These are phyloP conservation scores for Blastobotrys buckinghamii DNA, from an alignment of 1,139 yeast species.

Conservation along the genomic window DNA sequence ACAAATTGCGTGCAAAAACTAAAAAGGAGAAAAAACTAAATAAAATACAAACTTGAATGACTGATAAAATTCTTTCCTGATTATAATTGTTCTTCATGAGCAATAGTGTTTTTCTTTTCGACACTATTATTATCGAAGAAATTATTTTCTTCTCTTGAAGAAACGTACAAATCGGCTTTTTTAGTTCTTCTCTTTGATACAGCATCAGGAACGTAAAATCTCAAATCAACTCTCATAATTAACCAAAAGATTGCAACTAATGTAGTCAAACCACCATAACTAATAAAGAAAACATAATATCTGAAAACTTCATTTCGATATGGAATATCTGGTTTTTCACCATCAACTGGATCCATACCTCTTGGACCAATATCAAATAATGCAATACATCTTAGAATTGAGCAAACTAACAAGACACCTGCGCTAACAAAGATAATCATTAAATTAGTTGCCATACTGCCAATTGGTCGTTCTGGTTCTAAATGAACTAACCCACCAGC, in stretches of 20 bases:
- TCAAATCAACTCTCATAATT: slow-evolving; percentile 60
- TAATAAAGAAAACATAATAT: slow-evolving; percentile 56
- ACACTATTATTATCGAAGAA: neutral
- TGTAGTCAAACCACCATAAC: slow-evolving; percentile 62
- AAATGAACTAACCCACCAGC: slow-evolving; percentile 4
- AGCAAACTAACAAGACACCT: slow-evolving; percentile 13
- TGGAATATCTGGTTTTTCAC: slow-evolving; percentile 13
- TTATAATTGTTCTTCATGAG: neutral
- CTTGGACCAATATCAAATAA: slow-evolving; percentile 39
- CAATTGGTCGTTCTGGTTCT: neutral
- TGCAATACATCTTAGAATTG: slow-evolving; percentile 53
- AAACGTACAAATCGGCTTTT: neutral
- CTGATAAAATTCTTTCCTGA: too few species aligned
- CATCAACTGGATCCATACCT: slow-evolving; percentile 23
- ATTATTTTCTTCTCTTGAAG: neutral
- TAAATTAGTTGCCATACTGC: neutral
- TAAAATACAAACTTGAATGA: too few species aligned
- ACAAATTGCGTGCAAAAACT: too few species aligned
- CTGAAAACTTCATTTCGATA: slow-evolving; percentile 40
- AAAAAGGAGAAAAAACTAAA: neutral
- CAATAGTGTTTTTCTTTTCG: neutral
- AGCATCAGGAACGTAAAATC: slow-evolving; percentile 76
- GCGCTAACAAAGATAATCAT: neutral
- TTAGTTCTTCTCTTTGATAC: neutral
- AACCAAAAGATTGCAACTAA: slow-evolving; percentile 51